These are phyloP conservation scores for Chromosphaera perkinsii DNA, from an alignment of 208 protist species.

Conservation along the genomic window DNA sequence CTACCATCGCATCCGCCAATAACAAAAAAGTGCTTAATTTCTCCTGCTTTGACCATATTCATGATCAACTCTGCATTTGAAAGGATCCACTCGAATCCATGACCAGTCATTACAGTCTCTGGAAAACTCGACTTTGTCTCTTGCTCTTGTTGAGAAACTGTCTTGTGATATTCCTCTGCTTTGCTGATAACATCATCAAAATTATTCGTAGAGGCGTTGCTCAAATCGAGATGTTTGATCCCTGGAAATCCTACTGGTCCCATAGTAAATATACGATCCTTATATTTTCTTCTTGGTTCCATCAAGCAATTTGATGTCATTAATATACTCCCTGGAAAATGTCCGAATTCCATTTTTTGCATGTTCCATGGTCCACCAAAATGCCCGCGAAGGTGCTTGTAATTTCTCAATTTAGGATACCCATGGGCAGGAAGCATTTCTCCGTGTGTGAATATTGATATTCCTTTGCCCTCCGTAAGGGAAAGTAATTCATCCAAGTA, in stretches of 20 bases:
- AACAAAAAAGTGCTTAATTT: slow-evolving; percentile 65
- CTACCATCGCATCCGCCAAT: slow-evolving; percentile 77
- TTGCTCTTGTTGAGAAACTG: too few relatives aligned
- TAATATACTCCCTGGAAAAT: slow-evolving; percentile 74
- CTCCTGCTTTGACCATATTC: too few relatives aligned
- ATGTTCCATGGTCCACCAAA: slow-evolving; percentile 63
- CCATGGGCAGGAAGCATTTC: slow-evolving; percentile 75
- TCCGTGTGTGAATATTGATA: slow-evolving; percentile 80
- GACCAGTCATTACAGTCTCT: too few relatives aligned
- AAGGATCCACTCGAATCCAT: too few relatives aligned
- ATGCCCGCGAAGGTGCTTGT: slow-evolving; percentile 56
- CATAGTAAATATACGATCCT: slow-evolving; percentile 62
- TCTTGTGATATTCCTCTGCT: too few relatives aligned
- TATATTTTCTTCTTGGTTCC: slow-evolving; percentile 53
- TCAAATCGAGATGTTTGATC: slow-evolving; percentile 37
- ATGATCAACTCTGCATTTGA: slow-evolving; percentile 58
- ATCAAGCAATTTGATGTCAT: slow-evolving; percentile 81
- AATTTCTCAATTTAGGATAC: slow-evolving; percentile 68
- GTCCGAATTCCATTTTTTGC: slow-evolving; percentile 65
- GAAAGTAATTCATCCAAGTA: slow-evolving; percentile 59
- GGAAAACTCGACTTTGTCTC: too few relatives aligned
- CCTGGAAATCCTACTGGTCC: slow-evolving; percentile 29
- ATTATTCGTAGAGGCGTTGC: slow-evolving; percentile 43
- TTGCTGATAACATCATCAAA: too few relatives aligned
- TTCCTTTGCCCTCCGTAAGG: slow-evolving; percentile 33